Conservation (phyloP, 345 rosid species). For the Syzygium grande region DNA sequence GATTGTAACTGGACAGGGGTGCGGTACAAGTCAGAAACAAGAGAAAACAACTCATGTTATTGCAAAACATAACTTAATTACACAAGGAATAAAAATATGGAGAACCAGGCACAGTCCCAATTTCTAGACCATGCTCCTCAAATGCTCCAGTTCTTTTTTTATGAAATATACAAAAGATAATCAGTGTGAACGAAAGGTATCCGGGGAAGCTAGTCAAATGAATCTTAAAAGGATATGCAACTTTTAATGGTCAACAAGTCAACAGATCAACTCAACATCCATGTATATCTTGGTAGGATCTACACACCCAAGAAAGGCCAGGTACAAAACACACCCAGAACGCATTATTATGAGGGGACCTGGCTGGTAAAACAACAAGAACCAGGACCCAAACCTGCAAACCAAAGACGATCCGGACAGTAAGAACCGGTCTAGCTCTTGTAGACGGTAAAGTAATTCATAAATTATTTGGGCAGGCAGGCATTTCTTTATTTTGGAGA, state of each 20-base stretch:
- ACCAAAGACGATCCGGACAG: background rate
- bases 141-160: background rate
- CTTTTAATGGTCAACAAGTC: background rate
- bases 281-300: background rate
- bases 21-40: background rate
- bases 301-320: background rate
- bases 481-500: background rate
- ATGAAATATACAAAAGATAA: background rate
- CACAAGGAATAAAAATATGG: background rate
- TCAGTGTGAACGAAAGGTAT: background rate
- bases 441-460: background rate
- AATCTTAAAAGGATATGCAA: background rate
- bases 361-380: background rate
- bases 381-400: background rate
- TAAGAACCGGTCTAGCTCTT: background rate
- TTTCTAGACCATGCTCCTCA: background rate
- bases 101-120: background rate
- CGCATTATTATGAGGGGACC: background rate
- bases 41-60: background rate
- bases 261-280: background rate
- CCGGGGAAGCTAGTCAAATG: background rate
- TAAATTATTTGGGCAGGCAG: background rate
- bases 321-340: background rate
- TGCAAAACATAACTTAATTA: background rate
- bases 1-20: background rate